A percentile compares a stretch with the other conserved stretches of the same genome.
These are phyloP conservation scores for Ottelia alismoides DNA, from an alignment of 106 monocot species.

Conservation along the genomic window DNA sequence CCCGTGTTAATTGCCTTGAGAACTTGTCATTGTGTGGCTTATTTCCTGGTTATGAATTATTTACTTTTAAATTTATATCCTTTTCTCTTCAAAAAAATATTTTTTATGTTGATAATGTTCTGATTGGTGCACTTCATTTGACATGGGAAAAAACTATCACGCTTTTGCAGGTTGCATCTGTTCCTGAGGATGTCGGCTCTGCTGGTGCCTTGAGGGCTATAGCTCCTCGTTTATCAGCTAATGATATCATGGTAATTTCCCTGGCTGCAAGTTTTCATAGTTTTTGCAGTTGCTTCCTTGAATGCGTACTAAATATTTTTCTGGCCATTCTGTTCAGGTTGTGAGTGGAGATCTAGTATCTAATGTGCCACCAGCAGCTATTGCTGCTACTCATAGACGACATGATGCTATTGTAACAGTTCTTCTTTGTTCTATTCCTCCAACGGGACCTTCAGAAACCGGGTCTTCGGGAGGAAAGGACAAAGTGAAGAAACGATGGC, in stretches of 20 bases:
- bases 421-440: constrained; percentile 63
- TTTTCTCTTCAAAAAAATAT: too few species aligned
- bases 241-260: constrained; percentile 85
- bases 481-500: constrained; percentile 65
- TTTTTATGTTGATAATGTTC: too few species aligned
- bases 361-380: constrained; percentile 81
- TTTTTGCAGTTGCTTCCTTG: too few species aligned
- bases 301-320: too few species aligned
- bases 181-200: constrained; percentile 80
- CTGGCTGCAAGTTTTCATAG: background rate
- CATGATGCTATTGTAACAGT: constrained; percentile 86
- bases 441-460: constrained; percentile 67
- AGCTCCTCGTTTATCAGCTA: constrained; percentile 48
- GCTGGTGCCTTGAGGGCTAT: constrained; percentile 83
- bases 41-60: too few species aligned
- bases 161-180: constrained; percentile 67
- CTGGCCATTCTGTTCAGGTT: too few species aligned
- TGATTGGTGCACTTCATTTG: too few species aligned
- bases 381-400: constrained; percentile 93
- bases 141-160: too few species aligned
- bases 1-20: too few species aligned
- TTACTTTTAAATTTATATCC: too few species aligned
- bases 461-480: constrained; percentile 73
- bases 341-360: constrained; percentile 88
- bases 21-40: too few species aligned